phyloP scores from a whole-genome alignment of 306 rosid species.

The Begonia masoniana region DNA sequence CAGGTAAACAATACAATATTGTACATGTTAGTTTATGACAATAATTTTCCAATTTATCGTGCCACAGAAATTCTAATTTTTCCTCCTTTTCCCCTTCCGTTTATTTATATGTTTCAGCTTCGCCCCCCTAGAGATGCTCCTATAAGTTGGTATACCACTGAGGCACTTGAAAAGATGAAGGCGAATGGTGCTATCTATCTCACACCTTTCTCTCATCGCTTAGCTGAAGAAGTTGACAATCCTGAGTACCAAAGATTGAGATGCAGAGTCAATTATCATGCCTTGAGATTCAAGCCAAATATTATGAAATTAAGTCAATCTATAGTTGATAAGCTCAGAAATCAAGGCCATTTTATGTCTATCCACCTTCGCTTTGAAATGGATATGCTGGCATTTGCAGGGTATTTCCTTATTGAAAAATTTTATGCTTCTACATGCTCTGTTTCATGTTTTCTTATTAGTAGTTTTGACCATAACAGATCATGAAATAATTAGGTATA shows the following conservation, averaged over 20 bases:
- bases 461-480: too few relatives aligned
- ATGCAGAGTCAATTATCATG: slow-evolving; percentile 95
- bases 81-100: neutral
- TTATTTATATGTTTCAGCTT: slow-evolving; percentile 32
- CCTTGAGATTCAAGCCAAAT: slow-evolving; percentile 82
- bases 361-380: slow-evolving; percentile 98
- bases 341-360: slow-evolving; percentile 88
- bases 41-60: neutral
- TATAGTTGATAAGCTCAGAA: slow-evolving; percentile 82
- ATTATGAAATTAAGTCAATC: slow-evolving; percentile 82
- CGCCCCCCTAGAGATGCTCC: slow-evolving; percentile 93
- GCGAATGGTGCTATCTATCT: slow-evolving; percentile 89
- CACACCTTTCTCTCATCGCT: slow-evolving; percentile 95
- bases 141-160: slow-evolving; percentile 72
- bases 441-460: too few relatives aligned
- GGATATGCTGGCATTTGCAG: slow-evolving; percentile 99
- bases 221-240: slow-evolving; percentile 86
- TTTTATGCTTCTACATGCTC: neutral
- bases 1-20: slow-evolving; percentile 38
- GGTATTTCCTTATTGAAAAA: slow-evolving; percentile 37
- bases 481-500: too few relatives aligned
- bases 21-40: slow-evolving; percentile 5
- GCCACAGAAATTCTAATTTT: slow-evolving; percentile 8
- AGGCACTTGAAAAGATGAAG: slow-evolving; percentile 77
- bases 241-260: slow-evolving; percentile 93